phyloP scores from a whole-genome alignment of 257 asterid species.

The Nicotiana paniculata region DNA sequence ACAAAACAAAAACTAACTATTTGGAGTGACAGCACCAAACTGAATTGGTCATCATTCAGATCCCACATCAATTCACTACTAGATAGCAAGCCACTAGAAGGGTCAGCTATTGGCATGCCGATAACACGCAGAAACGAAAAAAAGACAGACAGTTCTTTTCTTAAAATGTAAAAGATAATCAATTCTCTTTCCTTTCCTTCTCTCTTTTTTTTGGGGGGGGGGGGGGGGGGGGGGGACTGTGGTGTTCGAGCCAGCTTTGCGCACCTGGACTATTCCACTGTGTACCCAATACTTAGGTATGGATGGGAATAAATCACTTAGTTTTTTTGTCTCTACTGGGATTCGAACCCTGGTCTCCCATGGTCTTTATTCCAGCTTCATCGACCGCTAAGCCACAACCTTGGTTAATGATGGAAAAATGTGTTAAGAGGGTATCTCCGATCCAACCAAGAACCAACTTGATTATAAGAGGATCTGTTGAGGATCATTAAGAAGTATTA shows the following conservation, averaged over 20 bases:
- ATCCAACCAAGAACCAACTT: background rate
- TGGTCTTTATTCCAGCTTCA: background rate
- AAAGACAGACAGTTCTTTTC: background rate
- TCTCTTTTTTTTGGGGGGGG: too few relatives aligned
- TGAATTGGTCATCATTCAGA: background rate
- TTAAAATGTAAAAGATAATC: background rate
- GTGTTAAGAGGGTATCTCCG: background rate
- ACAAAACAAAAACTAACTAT: background rate
- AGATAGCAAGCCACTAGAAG: background rate
- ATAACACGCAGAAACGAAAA: background rate
- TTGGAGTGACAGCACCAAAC: background rate
- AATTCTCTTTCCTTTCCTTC: background rate
- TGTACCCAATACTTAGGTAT: background rate
- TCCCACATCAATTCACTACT: background rate
- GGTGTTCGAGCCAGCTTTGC: background rate
- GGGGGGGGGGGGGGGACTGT: background rate
- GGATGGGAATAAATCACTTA: background rate
- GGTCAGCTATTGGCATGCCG: background rate
- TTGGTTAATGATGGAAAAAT: background rate
- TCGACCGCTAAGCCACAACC: background rate
- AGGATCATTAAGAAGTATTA: background rate
- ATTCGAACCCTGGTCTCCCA: background rate
- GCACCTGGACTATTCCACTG: background rate
- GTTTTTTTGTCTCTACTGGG: background rate
- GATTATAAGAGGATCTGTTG: background rate